These are phyloP conservation scores for Allomyces macrogynus DNA, from an alignment of 192 early-diverging fungal genomes.

Conservation along the genomic window DNA sequence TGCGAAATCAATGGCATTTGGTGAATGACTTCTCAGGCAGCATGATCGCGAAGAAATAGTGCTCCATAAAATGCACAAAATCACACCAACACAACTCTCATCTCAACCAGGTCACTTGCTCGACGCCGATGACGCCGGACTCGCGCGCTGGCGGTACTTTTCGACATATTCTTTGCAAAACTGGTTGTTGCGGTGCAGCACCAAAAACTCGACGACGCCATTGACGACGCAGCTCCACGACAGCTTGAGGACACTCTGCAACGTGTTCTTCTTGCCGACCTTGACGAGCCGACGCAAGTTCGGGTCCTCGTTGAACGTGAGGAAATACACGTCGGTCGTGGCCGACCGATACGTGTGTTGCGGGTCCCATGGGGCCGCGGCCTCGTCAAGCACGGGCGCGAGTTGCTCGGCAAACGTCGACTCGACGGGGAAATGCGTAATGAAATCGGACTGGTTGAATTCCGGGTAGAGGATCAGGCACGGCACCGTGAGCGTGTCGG, in stretches of 20 bases:
- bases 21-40: too few species aligned
- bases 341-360: conserved; percentile 42
- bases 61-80: too few species aligned
- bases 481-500: conserved; percentile 51
- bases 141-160: not conserved
- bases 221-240: conserved; percentile 56
- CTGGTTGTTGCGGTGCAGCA: conserved; percentile 25
- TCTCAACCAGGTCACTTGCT: too few species aligned
- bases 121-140: too few species aligned
- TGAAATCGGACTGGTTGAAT: conserved; percentile 69
- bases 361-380: conserved; percentile 68
- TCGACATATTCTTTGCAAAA: not conserved
- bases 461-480: conserved; percentile 91
- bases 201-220: conserved; percentile 65
- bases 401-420: conserved; percentile 68
- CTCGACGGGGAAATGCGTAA: conserved; percentile 64
- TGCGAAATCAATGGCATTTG: too few species aligned
- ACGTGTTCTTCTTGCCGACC: conserved; percentile 31
- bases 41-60: too few species aligned
- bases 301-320: conserved; percentile 24
- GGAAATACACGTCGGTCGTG: conserved; percentile 61
- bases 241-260: conserved; percentile 41
- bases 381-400: conserved; percentile 47
- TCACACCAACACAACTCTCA: too few species aligned
- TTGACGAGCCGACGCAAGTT: conserved; percentile 33